Conservation (phyloP, 257 asterid genomes). For the Osmanthus fragrans region DNA sequence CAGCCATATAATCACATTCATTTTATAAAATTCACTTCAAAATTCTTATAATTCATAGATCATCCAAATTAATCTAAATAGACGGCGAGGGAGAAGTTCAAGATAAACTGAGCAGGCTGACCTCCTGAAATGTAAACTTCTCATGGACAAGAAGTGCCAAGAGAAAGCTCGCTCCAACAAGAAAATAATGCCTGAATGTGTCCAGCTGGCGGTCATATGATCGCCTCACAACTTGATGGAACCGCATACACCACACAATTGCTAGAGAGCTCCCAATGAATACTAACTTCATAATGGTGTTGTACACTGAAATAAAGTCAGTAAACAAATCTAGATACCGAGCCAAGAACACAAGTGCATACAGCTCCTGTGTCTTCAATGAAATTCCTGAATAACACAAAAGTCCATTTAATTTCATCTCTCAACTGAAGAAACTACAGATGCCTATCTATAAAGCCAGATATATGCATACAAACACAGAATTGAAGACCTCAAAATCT, state of each 20-base stretch:
- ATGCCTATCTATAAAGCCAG: not conserved
- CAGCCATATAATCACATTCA: conserved; percentile 7
- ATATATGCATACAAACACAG: not conserved
- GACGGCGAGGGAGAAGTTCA: not conserved
- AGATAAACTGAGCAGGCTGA: conserved; percentile 31
- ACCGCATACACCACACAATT: conserved; percentile 89
- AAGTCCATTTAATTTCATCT: conserved; percentile 21
- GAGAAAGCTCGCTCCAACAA: conserved; percentile 50
- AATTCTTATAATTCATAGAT: not conserved
- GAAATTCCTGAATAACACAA: conserved; percentile 65
- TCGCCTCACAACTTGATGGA: conserved; percentile 66
- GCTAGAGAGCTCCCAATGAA: conserved; percentile 87
- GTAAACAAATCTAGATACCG: conserved; percentile 87
- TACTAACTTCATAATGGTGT: conserved; percentile 82
- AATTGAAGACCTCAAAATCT: not conserved
- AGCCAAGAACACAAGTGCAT: conserved; percentile 79
- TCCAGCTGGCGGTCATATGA: conserved; percentile 87
- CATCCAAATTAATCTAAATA: conserved; percentile 2
- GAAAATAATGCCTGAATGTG: conserved; percentile 79
- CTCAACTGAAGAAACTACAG: not conserved
- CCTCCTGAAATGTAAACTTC: conserved; percentile 80
- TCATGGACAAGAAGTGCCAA: conserved; percentile 74
- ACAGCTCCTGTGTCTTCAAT: conserved; percentile 91
- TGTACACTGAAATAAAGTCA: conserved; percentile 78
- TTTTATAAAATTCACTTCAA: conserved; percentile 2